Conservation (phyloP, 176 grass and related monocot species). For the Aegilops speltoides region DNA sequence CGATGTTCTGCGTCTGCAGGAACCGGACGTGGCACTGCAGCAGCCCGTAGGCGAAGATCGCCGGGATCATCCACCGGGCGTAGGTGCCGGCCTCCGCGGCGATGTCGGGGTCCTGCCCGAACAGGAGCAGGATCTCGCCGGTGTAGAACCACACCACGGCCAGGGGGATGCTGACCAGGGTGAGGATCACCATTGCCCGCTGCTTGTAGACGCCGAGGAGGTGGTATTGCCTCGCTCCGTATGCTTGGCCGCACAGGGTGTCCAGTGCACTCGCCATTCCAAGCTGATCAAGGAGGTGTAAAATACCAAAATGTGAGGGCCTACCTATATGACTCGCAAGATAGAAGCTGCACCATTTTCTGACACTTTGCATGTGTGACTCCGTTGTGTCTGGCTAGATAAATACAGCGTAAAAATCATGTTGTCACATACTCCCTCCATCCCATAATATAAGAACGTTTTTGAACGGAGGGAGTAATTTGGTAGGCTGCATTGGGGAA, state of each 20-base stretch:
- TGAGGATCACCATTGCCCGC: conserved; percentile 52
- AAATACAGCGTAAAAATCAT: too few species aligned
- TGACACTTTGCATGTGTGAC: too few species aligned
- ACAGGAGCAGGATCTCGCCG: conserved; percentile 38
- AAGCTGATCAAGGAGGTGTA: neutral
- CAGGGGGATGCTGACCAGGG: conserved; percentile 37
- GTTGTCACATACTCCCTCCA: too few species aligned
- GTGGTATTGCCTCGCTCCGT: conserved; percentile 33
- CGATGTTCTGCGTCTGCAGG: conserved; percentile 35
- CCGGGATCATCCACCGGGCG: conserved; percentile 57
- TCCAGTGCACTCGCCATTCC: conserved; percentile 34
- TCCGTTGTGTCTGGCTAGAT: too few species aligned
- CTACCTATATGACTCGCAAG: neutral
- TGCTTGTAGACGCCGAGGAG: conserved; percentile 56
- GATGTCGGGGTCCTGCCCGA: conserved; percentile 48
- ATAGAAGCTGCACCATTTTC: neutral
- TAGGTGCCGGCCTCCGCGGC: conserved; percentile 46
- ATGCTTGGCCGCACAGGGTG: conserved; percentile 38
- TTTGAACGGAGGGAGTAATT: too few species aligned
- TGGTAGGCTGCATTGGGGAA: too few species aligned
- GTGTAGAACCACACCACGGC: conserved; percentile 45
- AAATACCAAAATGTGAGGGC: neutral
- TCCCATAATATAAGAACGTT: too few species aligned
- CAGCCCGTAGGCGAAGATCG: conserved; percentile 42
- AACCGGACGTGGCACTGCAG: conserved; percentile 33